These are phyloP conservation scores for Fremontodendron californicum DNA, from an alignment of 345 rosid species.

Conservation along the genomic window DNA sequence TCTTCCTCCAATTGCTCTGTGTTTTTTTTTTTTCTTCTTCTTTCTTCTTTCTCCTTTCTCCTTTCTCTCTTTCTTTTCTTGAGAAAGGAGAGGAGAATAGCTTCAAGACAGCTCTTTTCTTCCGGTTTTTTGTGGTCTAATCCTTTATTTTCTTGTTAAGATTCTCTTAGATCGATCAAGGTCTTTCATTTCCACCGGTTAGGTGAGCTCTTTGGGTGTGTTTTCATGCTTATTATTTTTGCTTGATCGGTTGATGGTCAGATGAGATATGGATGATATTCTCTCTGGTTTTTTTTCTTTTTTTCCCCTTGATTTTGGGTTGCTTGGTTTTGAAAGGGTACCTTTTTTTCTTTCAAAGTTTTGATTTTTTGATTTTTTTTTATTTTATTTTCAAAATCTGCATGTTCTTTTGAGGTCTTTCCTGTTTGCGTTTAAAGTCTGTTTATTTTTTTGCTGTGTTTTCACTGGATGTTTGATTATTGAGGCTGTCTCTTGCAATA, in stretches of 20 bases:
- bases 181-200: slow-evolving; percentile 1
- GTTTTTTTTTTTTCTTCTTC: slow-evolving; percentile 3
- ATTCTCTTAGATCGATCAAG: slow-evolving; percentile 30
- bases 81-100: slow-evolving; percentile 17
- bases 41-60: slow-evolving; percentile 7
- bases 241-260: slow-evolving; percentile 26
- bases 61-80: slow-evolving; percentile 21
- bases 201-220: slow-evolving; percentile 29
- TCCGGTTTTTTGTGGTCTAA: neutral
- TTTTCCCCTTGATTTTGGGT: neutral
- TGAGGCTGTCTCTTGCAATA: neutral
- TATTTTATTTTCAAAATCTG: neutral
- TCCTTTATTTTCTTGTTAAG: slow-evolving; percentile 4
- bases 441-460: neutral
- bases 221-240: neutral
- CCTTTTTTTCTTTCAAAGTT: neutral
- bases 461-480: slow-evolving; percentile 7
- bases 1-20: slow-evolving; percentile 19
- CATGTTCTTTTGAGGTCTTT: neutral
- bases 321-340: slow-evolving; percentile 10
- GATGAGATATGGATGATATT: slow-evolving; percentile 10
- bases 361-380: neutral
- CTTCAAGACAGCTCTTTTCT: slow-evolving; percentile 8
- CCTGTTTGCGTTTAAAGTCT: neutral
- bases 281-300: neutral